Conservation (phyloP, 768 basidiomycete genomes). For the Trametes maxima region DNA sequence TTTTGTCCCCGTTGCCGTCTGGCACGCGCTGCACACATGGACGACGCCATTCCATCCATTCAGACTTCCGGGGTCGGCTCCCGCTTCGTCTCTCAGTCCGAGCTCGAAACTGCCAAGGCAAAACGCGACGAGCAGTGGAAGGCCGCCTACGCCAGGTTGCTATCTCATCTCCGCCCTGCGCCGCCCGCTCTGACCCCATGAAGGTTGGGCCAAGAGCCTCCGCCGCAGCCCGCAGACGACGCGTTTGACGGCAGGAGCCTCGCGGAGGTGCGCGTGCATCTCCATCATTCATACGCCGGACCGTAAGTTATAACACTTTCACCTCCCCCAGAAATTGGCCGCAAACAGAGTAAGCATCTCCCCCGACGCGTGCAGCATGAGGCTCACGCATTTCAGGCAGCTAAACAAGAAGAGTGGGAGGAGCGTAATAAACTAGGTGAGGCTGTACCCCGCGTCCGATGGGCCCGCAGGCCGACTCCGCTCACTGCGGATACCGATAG, state of each 20-base stretch:
- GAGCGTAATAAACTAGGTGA: slow-evolving; percentile 77
- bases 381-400: slow-evolving; percentile 53
- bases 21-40: slow-evolving; percentile 52
- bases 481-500: slow-evolving; percentile 38
- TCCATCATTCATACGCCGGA: slow-evolving; percentile 18
- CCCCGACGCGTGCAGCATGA: slow-evolving; percentile 12
- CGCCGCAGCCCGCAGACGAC: slow-evolving; percentile 74
- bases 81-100: slow-evolving; percentile 80
- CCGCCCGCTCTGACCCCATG: slow-evolving; percentile 4
- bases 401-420: slow-evolving; percentile 94
- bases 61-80: slow-evolving; percentile 75
- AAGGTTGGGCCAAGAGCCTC: slow-evolving; percentile 85
- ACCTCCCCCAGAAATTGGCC: slow-evolving; percentile 71
- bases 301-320: slow-evolving; percentile 14
- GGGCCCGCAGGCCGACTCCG: neutral
- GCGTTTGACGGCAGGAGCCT: slow-evolving; percentile 82
- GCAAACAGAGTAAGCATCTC: slow-evolving; percentile 70
- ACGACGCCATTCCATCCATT: slow-evolving; percentile 72
- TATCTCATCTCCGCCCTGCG: neutral
- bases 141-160: slow-evolving; percentile 81
- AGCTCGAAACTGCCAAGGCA: slow-evolving; percentile 71
- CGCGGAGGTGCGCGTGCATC: slow-evolving; percentile 68
- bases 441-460: slow-evolving; percentile 5
- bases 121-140: slow-evolving; percentile 86
- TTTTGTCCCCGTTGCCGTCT: neutral